Evolutionary conservation across 345 rosid genomes (phyloP).

Genomic region (Gynandropsis gynandra): DNA sequence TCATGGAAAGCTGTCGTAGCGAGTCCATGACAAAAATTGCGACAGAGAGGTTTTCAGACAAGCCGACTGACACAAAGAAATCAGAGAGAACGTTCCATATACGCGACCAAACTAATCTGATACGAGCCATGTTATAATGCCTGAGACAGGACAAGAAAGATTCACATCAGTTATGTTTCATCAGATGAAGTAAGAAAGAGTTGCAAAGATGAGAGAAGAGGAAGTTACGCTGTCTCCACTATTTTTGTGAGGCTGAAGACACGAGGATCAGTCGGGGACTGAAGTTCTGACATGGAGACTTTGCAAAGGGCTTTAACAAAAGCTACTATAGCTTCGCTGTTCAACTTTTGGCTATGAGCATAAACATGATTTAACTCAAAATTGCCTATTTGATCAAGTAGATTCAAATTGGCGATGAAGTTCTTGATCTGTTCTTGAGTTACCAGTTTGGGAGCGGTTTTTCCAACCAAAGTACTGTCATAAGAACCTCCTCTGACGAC

Average conservation of each 20-base stretch:
- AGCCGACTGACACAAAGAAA: constrained; percentile 90
- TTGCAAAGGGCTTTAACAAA: constrained; percentile 92
- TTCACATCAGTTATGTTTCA: constrained; percentile 3
- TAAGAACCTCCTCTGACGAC: constrained; percentile 97
- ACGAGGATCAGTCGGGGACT: constrained; percentile 96
- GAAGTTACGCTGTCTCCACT: constrained; percentile 85
- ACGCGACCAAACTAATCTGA: constrained; percentile 94
- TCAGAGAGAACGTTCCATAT: constrained; percentile 95
- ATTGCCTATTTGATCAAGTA: constrained; percentile 89
- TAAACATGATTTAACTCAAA: constrained; percentile 92
- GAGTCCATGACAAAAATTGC: constrained; percentile 99
- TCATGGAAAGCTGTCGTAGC: constrained; percentile 94
- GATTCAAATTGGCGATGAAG: constrained; percentile 80
- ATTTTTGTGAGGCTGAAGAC: constrained; percentile 95
- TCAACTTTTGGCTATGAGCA: constrained; percentile 91
- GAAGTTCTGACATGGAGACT: constrained; percentile 88
- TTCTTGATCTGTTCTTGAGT: constrained; percentile 72
- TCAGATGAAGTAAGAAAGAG: not conserved
- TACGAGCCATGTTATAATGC: constrained; percentile 96
- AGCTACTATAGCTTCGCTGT: constrained; percentile 90
- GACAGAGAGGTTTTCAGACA: constrained; percentile 92
- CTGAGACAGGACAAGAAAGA: constrained; percentile 37
- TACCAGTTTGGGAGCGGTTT: constrained; percentile 54
- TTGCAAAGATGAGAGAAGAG: not conserved
- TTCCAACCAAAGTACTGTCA: constrained; percentile 72